phyloP scores from a whole-genome alignment of 2,329 filamentous ascomycete genomes.

The Penicillium sp. region DNA sequence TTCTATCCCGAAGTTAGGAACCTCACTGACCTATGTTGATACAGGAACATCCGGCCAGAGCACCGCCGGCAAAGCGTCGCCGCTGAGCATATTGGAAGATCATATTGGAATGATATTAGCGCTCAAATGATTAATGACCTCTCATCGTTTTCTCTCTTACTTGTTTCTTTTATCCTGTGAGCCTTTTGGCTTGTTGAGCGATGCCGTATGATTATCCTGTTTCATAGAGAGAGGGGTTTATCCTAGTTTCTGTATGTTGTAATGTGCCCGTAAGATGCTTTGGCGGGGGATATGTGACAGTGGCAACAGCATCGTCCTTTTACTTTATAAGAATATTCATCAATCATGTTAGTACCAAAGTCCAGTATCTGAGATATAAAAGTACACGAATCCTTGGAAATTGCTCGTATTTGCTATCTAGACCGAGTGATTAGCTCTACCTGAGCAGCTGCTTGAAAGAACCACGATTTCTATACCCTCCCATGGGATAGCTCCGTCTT shows the following conservation, averaged over 20 bases:
- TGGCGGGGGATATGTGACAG: too few relatives aligned
- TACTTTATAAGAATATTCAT: too few relatives aligned
- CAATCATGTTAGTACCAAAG: too few relatives aligned
- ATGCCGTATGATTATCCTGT: not conserved
- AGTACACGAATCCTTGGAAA: too few relatives aligned
- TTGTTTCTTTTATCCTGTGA: not conserved
- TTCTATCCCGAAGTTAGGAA: not conserved
- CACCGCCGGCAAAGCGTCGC: not conserved
- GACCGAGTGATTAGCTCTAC: too few relatives aligned
- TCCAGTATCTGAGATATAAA: too few relatives aligned
- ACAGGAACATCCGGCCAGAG: not conserved
- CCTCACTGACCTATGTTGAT: not conserved
- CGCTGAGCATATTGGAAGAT: not conserved
- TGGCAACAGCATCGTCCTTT: too few relatives aligned
- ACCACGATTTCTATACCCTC: not conserved
- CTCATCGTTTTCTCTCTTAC: not conserved
- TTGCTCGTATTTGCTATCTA: too few relatives aligned
- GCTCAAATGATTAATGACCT: too few relatives aligned
- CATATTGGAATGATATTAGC: not conserved
- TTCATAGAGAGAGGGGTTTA: not conserved
- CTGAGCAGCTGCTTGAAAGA: too few relatives aligned
- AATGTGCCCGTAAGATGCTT: not conserved
- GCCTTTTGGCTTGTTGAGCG: not conserved
- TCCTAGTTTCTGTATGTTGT: not conserved
- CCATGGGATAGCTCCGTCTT: not conserved